Base-by-base conservation (phyloP, 2,329 filamentous ascomycete species). In the Stachybotrys echinatus region DNA sequence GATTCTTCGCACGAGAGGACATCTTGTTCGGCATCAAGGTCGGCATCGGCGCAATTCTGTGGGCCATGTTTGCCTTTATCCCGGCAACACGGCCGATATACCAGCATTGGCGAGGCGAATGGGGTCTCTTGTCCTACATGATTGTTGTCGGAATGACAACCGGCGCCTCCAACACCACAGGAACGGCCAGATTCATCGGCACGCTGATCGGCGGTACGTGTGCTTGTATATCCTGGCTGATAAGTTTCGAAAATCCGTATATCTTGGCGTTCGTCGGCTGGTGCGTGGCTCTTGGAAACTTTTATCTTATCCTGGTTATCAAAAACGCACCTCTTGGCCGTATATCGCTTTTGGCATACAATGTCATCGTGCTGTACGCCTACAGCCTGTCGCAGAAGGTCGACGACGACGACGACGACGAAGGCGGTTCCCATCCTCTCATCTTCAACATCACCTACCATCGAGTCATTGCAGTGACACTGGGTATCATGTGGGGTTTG, bases 71-170 rank as follows among this genome's bases (percentile, higher is more conserved):
- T 58, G 87, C 94, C 2, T 99, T 96, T 61, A 79, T 96, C 31
- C 80, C 84, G 1, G 73, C 79, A 8, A 95, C 91, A 3, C 77
- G 91, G 48, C 88, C 88, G 0, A 78, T 87, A 19, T 99, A 96
- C 65, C 79, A 84, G 48, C 86, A 87, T 60, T 97, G 92, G 90
- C 80, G 92, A 65, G 92, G 92, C 23, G 94, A 99, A 75, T 99
- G 94, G 94, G 94, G 94, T 20, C 76, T 99, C 2, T 69, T 99
- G 49, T 96, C 91, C 0, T 97, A 96, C 73, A 97, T 97, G 92
- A 84, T 97, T 63, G 94, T 99, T 21, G 95, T 92, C 64, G 91
- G 89, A 37, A 97, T 96, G 91, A 99, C 92, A 0, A 92, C 96
- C 20, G 94, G 94, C 23, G 91, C 94, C 7, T 89, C 91, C 21